Evolutionary conservation across 2,329 filamentous ascomycete genomes (phyloP), one percentile per base, ranked within the genome.

Genomic region (Gyromitra esculenta): DNA sequence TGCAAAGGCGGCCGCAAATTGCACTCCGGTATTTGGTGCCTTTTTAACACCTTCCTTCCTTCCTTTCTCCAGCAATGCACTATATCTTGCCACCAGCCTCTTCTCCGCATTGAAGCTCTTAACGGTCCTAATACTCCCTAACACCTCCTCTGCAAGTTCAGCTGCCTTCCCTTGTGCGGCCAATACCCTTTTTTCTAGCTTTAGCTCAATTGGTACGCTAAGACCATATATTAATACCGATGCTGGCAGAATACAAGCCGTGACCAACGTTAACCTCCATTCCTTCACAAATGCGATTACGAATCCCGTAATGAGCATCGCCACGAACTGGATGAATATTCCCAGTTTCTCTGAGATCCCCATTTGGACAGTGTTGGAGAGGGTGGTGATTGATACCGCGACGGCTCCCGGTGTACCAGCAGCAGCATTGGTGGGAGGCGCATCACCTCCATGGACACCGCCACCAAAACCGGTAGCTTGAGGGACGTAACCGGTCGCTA

Each of bases 311-410:
- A 88, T 81, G 67, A 89, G 85, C 35, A 87, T 87, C 0, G 88
- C 82, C 1, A 83, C 82, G 78, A 84, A 90, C 80, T 91, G 88
- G 73, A 91, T 80, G 59, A 89, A 87, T 1, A 85, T 85, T 6
- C 88, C 88, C 0, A 91, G 84, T 80, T 81, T 81, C 52, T 81
- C 80, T 0, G 80, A 79, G 39, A 81, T 89, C 1, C 89, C 89
- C 11, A 90, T 83, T 82, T 91, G 89, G n/a, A 91, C 83, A 1
- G 85, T 86, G 81, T 91, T 91, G 76, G 88, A 87, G 0, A 88
- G 89, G 1, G 88, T 87, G 0, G 89, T 91, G 77, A 91, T 90
- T 45, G 89, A 89, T 13, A 86, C 86, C 0, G 89, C 89, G 0
- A 88, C 87, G n/a, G 87, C 85, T 0, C 90, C 90, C 0, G 88